Percentiles rank a stretch among this genome's conserved stretches.
phyloP scores from a whole-genome alignment of 306 rosid species.

The apple (Malus domestica) region DNA sequence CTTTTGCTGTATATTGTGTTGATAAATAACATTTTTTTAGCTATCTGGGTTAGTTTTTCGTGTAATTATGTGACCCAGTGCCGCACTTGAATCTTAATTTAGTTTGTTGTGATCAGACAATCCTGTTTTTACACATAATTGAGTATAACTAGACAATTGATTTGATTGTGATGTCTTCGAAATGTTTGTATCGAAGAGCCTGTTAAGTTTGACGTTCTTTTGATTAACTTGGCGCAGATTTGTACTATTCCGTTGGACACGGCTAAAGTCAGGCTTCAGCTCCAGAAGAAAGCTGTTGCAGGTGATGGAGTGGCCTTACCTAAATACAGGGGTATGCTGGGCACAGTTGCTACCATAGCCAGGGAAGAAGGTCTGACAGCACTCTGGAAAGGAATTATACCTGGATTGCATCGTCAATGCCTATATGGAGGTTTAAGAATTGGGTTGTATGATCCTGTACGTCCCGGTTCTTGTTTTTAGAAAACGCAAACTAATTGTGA shows the following conservation, averaged over 20 bases:
- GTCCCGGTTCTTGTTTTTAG: slow-evolving; percentile 15
- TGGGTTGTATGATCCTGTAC: slow-evolving; percentile 88
- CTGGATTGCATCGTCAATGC: slow-evolving; percentile 93
- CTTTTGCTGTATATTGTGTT: background rate
- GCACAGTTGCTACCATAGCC: slow-evolving; percentile 90
- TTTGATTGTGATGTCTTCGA: background rate
- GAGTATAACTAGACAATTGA: background rate
- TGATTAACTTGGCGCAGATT: slow-evolving; percentile 38
- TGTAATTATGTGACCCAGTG: background rate
- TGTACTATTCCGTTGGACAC: slow-evolving; percentile 95
- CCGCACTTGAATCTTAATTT: background rate
- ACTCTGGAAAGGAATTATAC: slow-evolving; percentile 92
- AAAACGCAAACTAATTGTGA: background rate
- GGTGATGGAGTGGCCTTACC: slow-evolving; percentile 61
- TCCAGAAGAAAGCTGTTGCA: slow-evolving; percentile 65
- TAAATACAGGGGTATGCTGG: slow-evolving; percentile 86
- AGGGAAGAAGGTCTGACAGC: slow-evolving; percentile 86
- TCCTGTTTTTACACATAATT: background rate
- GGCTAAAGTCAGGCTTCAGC: slow-evolving; percentile 97
- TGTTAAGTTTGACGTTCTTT: background rate
- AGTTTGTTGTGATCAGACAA: background rate
- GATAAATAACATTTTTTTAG: background rate
- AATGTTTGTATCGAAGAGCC: background rate
- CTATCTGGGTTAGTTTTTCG: background rate
- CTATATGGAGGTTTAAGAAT: slow-evolving; percentile 84